Conservation (phyloP, 352 stramenopile genomes). For the Blastocystis sp. region DNA sequence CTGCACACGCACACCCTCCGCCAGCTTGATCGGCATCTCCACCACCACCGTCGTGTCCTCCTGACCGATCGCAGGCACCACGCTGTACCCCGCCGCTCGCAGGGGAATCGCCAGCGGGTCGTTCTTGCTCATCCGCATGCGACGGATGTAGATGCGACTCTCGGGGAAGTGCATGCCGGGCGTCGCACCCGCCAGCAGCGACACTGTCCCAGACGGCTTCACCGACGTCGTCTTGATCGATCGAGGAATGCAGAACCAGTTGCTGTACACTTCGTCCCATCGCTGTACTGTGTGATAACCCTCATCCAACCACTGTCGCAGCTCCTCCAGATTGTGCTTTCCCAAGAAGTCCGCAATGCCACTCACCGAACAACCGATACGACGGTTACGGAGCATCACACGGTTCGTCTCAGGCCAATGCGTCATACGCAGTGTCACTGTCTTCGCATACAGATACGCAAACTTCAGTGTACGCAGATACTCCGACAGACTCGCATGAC, state of each 20-base stretch:
- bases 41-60: conserved; percentile 79
- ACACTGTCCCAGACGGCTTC: conserved; percentile 76
- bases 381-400: conserved; percentile 79
- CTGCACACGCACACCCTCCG: conserved; percentile 72
- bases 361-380: conserved; percentile 80
- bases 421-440: conserved; percentile 76
- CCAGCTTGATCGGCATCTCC: conserved; percentile 76
- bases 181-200: conserved; percentile 76
- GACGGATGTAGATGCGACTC: conserved; percentile 78
- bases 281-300: conserved; percentile 72
- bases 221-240: conserved; percentile 84
- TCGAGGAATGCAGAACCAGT: conserved; percentile 69
- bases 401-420: conserved; percentile 79
- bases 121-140: conserved; percentile 72
- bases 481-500: conserved; percentile 72
- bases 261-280: conserved; percentile 67
- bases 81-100: conserved; percentile 66
- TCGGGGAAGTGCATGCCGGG: conserved; percentile 83
- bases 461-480: conserved; percentile 75
- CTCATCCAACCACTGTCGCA: conserved; percentile 74
- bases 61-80: conserved; percentile 68
- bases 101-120: conserved; percentile 71
- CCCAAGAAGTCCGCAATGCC: conserved; percentile 80
- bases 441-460: conserved; percentile 82
- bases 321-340: conserved; percentile 68